Evolutionary conservation across 768 basidiomycete species (phyloP).

Genomic region (Amanita rubescens): DNA sequence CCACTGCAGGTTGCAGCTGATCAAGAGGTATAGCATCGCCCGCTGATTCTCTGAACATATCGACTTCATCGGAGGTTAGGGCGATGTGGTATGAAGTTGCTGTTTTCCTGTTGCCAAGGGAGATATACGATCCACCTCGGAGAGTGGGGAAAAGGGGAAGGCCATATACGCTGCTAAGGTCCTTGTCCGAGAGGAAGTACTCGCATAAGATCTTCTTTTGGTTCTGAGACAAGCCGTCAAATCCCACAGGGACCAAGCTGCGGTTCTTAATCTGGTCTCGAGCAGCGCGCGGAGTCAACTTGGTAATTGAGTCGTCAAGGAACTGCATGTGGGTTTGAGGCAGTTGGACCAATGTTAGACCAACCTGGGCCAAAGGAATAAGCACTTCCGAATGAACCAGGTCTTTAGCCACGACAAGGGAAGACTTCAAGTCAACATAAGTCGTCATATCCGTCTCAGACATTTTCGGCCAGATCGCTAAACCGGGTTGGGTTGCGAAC

Average conservation of each 20-base stretch:
- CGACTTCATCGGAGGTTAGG: slow-evolving; percentile 21
- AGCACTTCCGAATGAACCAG: slow-evolving; percentile 17
- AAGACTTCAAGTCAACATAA: too few species aligned
- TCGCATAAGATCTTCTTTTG: too few species aligned
- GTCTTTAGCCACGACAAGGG: too few species aligned
- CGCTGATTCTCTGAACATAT: slow-evolving; percentile 16
- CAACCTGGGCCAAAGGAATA: slow-evolving; percentile 20
- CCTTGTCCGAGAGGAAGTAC: too few species aligned
- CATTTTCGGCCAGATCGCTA: too few species aligned
- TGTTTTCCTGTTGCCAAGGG: background rate
- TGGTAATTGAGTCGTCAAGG: too few species aligned
- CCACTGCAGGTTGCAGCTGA: too few species aligned
- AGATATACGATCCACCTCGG: slow-evolving; percentile 11
- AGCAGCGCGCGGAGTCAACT: slow-evolving; percentile 23
- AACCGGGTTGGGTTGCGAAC: too few species aligned
- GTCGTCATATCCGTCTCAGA: too few species aligned
- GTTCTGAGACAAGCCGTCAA: too few species aligned
- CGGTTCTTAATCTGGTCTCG: slow-evolving; percentile 25
- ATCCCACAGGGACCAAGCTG: background rate
- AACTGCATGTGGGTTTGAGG: slow-evolving; percentile 28
- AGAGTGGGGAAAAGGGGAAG: slow-evolving; percentile 32
- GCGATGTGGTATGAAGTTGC: slow-evolving; percentile 15
- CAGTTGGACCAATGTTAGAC: too few species aligned
- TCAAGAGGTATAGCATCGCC: slow-evolving; percentile 28
- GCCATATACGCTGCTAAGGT: slow-evolving; percentile 26